Evolutionary conservation across 2,329 filamentous ascomycete species (phyloP).

Genomic region (Rhynchosporium agropyri): DNA sequence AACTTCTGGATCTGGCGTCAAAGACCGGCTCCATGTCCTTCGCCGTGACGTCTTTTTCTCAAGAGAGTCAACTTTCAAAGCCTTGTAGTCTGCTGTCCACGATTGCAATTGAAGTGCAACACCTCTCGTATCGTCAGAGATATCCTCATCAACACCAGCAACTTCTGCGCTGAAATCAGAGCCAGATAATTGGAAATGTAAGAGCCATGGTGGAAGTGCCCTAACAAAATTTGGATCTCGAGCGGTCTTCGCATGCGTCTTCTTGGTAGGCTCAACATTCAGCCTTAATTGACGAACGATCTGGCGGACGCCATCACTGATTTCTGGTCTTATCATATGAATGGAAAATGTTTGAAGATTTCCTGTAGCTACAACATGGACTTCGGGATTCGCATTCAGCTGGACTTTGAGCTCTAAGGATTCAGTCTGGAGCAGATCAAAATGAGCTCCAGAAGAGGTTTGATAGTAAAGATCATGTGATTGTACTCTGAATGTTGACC

Average conservation of each 20-base stretch:
- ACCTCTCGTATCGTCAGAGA: slow-evolving; percentile 80
- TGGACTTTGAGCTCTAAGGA: slow-evolving; percentile 85
- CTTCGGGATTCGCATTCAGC: slow-evolving; percentile 80
- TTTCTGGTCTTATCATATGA: slow-evolving; percentile 88
- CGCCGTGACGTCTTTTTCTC: slow-evolving; percentile 63
- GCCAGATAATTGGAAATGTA: slow-evolving; percentile 81
- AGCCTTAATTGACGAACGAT: slow-evolving; percentile 83
- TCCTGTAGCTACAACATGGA: slow-evolving; percentile 78
- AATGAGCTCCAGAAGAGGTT: slow-evolving; percentile 77
- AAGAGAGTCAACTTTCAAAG: slow-evolving; percentile 70
- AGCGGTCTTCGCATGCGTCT: slow-evolving; percentile 50
- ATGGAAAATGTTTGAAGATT: slow-evolving; percentile 85
- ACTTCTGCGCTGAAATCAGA: slow-evolving; percentile 89
- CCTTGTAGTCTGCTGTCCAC: slow-evolving; percentile 86
- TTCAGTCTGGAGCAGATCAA: slow-evolving; percentile 86
- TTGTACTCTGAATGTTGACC: slow-evolving; percentile 78
- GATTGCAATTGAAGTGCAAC: slow-evolving; percentile 84
- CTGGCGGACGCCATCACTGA: slow-evolving; percentile 87
- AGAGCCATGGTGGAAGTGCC: slow-evolving; percentile 78
- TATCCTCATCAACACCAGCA: slow-evolving; percentile 81
- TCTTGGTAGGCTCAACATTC: slow-evolving; percentile 66
- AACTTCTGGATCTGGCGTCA: slow-evolving; percentile 68
- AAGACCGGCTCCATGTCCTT: slow-evolving; percentile 72
- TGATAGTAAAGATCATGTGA: slow-evolving; percentile 95
- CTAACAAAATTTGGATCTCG: slow-evolving; percentile 72